Evolutionary conservation across 305 asterid species (phyloP).

Genomic region (Lippia alba): DNA sequence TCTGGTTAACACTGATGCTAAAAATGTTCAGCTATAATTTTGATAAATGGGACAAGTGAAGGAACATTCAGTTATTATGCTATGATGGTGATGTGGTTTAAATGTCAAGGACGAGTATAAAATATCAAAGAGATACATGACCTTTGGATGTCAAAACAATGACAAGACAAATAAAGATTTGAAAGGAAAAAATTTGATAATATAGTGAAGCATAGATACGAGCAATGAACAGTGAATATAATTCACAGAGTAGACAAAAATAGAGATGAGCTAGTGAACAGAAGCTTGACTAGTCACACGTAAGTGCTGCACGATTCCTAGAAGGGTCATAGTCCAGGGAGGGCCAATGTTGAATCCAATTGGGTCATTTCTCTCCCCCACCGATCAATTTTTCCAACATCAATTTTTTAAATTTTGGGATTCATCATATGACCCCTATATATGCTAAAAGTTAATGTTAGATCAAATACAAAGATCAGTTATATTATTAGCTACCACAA

Average conservation of each 20-base stretch:
- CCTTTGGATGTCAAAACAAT: too few species aligned
- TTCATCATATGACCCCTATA: slow-evolving; percentile 1
- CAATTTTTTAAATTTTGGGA: not conserved
- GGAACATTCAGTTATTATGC: too few species aligned
- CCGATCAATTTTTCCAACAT: not conserved
- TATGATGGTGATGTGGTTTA: too few species aligned
- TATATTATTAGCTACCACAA: not conserved
- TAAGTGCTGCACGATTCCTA: not conserved
- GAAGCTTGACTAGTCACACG: not conserved
- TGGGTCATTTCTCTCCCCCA: not conserved
- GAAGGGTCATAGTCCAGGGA: not conserved
- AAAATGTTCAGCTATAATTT: too few species aligned
- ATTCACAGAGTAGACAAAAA: not conserved
- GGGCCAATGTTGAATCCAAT: not conserved
- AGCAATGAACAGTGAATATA: not conserved
- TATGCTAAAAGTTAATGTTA: not conserved
- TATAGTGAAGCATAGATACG: too few species aligned
- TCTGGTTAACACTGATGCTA: too few species aligned
- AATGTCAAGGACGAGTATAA: too few species aligned
- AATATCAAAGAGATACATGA: too few species aligned
- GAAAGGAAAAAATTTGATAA: not conserved
- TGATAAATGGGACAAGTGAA: too few species aligned
- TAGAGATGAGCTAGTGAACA: not conserved
- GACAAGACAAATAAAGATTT: too few species aligned
- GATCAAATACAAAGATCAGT: not conserved